phyloP scores from a whole-genome alignment of 768 basidiomycete species.

The Tricholoma terreum region DNA sequence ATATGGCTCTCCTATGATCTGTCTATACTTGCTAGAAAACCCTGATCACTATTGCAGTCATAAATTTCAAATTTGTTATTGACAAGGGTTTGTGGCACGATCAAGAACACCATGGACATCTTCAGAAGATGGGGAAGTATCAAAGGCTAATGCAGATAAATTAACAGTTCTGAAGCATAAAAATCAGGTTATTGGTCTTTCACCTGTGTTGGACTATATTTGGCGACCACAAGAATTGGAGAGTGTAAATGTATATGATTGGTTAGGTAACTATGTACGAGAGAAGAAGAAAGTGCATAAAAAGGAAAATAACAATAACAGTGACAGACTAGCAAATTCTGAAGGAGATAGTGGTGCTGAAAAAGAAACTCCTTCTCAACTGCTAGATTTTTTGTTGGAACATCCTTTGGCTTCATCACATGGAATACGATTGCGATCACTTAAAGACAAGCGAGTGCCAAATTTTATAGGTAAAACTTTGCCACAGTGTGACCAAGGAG shows the following conservation, averaged over 20 bases:
- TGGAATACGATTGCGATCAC: not conserved
- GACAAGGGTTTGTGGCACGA: constrained; percentile 28
- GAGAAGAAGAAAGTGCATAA: constrained; percentile 3
- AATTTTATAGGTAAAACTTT: constrained; percentile 27
- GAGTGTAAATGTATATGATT: constrained; percentile 26
- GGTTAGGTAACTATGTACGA: constrained; percentile 14
- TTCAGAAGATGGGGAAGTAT: constrained; percentile 1
- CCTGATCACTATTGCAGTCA: constrained; percentile 39
- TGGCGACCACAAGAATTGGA: constrained; percentile 18
- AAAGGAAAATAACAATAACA: not conserved
- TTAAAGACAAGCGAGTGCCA: constrained; percentile 10
- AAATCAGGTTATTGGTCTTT: constrained; percentile 19
- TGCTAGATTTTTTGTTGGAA: not conserved
- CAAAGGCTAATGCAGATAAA: constrained; percentile 8
- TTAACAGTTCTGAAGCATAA: constrained; percentile 16
- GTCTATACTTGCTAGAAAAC: constrained; percentile 29
- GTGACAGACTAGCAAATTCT: too few species aligned
- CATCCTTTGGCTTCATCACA: constrained; percentile 25
- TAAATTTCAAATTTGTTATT: constrained; percentile 30
- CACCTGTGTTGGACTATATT: constrained; percentile 31
- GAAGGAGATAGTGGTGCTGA: not conserved
- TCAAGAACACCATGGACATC: constrained; percentile 13
- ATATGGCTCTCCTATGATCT: constrained; percentile 36
- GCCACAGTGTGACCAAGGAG: constrained; percentile 24
- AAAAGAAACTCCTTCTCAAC: not conserved